Percentiles rank a stretch among this genome's conserved stretches.
phyloP scores from a whole-genome alignment of 257 asterid species.

The Jacaranda copaia region DNA sequence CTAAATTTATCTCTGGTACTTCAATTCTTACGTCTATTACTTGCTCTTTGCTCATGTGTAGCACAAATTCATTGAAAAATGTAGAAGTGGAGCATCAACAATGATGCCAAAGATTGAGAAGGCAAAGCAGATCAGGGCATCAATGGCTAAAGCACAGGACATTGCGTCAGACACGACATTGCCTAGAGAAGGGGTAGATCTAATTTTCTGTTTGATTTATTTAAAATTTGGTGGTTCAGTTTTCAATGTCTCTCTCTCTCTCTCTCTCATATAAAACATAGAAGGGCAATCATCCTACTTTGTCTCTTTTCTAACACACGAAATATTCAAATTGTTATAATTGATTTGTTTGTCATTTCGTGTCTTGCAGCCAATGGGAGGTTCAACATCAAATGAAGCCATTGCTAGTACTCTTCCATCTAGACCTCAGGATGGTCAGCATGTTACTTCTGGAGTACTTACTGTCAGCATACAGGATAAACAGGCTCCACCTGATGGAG shows the following conservation, averaged over 20 bases:
- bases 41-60: conserved; percentile 43
- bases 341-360: conserved; percentile 21
- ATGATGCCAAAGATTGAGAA: conserved; percentile 94
- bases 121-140: conserved; percentile 76
- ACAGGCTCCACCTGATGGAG: conserved; percentile 37
- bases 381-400: conserved; percentile 57
- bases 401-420: conserved; percentile 80
- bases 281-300: conserved; percentile 29
- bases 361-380: conserved; percentile 51
- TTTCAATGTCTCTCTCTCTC: conserved; percentile 15
- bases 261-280: conserved; percentile 21
- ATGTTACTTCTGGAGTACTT: conserved; percentile 37
- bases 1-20: conserved; percentile 28
- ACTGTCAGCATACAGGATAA: conserved; percentile 45
- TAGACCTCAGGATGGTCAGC: conserved; percentile 59
- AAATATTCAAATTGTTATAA: conserved; percentile 7
- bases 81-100: conserved; percentile 82
- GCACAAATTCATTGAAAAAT: conserved; percentile 99
- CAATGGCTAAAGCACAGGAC: conserved; percentile 70
- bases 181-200: conserved; percentile 66
- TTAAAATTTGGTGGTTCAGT: conserved; percentile 30
- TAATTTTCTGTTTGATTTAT: conserved; percentile 24
- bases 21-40: conserved; percentile 38
- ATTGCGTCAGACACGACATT: conserved; percentile 59
- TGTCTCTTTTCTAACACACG: conserved; percentile 16